These are phyloP conservation scores for Fusarium nisikadoi DNA, from an alignment of 2,329 filamentous ascomycete species.

Conservation along the genomic window DNA sequence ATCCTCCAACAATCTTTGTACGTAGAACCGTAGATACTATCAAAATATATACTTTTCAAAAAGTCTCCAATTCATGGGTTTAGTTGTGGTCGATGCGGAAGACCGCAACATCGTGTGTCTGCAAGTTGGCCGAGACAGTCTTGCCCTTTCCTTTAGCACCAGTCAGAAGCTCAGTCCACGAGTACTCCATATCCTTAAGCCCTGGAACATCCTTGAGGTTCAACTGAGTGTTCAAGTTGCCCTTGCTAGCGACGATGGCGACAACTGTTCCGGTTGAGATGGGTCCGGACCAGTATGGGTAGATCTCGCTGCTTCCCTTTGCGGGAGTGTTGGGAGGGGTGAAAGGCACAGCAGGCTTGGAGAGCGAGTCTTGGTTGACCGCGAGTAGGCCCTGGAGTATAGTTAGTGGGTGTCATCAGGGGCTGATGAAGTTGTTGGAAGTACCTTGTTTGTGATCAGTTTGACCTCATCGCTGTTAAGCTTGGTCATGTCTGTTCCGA, in stretches of 20 bases:
- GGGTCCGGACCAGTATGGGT: constrained; percentile 25
- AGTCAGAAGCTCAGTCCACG: constrained; percentile 20
- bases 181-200: constrained; percentile 14
- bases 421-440: fast-evolving
- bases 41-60: background rate
- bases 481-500: constrained; percentile 24
- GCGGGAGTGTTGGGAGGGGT: constrained; percentile 13
- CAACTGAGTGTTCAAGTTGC: constrained; percentile 4
- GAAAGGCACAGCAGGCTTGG: constrained; percentile 25
- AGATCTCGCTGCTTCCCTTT: constrained; percentile 15
- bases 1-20: background rate
- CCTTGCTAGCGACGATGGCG: constrained; percentile 19
- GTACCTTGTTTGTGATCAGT: constrained; percentile 25
- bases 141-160: constrained; percentile 20
- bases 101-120: constrained; percentile 17
- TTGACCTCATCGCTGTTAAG: constrained; percentile 8
- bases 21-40: background rate
- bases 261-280: constrained; percentile 20
- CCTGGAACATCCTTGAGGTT: constrained; percentile 24
- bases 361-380: constrained; percentile 20
- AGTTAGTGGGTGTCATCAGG: background rate
- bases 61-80: background rate
- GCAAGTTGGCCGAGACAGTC: constrained; percentile 12
- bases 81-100: constrained; percentile 18
- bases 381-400: constrained; percentile 7